Conservation (phyloP, 805 yeast genomes). For the Ogataea trehalophila region DNA sequence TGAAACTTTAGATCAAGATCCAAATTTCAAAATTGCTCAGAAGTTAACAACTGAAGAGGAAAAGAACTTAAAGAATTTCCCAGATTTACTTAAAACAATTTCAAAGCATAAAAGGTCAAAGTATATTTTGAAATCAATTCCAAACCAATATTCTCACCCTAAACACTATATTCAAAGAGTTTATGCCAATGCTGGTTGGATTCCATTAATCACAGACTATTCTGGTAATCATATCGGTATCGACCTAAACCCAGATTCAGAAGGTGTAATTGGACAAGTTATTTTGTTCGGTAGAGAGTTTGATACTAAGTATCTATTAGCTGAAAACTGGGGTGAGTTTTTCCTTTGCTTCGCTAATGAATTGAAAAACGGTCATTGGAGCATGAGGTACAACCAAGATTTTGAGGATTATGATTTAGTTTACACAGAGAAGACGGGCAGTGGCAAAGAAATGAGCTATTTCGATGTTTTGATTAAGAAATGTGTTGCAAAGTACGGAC, state of each 20-base stretch:
- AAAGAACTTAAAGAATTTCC: conserved; percentile 15
- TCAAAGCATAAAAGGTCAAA: conserved; percentile 22
- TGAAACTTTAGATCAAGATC: conserved; percentile 9
- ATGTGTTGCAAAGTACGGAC: background rate
- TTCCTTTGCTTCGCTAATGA: conserved; percentile 76
- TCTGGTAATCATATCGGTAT: conserved; percentile 87
- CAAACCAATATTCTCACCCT: conserved; percentile 63
- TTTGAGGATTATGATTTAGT: conserved; percentile 68
- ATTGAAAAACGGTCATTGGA: conserved; percentile 71
- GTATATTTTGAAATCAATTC: conserved; percentile 36
- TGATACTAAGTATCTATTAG: conserved; percentile 78
- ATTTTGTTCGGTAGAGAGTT: conserved; percentile 88
- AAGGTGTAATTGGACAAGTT: conserved; percentile 79
- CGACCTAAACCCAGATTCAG: conserved; percentile 72
- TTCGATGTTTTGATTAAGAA: conserved; percentile 28
- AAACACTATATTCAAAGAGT: conserved; percentile 60
- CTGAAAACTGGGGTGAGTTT: conserved; percentile 86
- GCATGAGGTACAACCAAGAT: conserved; percentile 55
- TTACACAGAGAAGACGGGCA: conserved; percentile 42
- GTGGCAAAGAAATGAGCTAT: conserved; percentile 38
- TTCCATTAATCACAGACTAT: conserved; percentile 80
- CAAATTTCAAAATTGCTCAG: conserved; percentile 15
- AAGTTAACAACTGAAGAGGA: conserved; percentile 11
- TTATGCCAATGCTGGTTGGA: conserved; percentile 84
- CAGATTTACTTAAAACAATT: conserved; percentile 23